Evolutionary conservation across 2,329 filamentous ascomycete species (phyloP).

Genomic region (Calonectria pauciramosa): DNA sequence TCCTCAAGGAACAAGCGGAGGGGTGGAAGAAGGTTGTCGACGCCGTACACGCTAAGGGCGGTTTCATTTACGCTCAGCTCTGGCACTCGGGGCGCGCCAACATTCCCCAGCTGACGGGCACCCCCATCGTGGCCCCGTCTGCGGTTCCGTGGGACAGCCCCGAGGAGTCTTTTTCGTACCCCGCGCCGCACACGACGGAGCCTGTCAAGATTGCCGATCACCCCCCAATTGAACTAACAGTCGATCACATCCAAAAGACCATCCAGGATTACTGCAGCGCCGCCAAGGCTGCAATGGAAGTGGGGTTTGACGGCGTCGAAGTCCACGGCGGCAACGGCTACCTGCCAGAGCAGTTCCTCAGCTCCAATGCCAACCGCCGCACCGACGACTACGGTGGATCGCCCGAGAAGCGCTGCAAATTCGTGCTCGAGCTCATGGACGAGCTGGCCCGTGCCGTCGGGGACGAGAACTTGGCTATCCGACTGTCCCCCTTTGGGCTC

Average conservation of each 20-base stretch:
- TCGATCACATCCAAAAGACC: constrained; percentile 56
- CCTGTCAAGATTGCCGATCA: constrained; percentile 55
- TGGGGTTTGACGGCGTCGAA: constrained; percentile 63
- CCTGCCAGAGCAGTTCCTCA: constrained; percentile 56
- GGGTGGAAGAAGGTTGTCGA: constrained; percentile 72
- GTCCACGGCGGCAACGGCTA: constrained; percentile 58
- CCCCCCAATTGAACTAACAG: constrained; percentile 51
- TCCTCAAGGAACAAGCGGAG: constrained; percentile 64
- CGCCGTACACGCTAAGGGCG: constrained; percentile 72
- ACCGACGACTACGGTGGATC: constrained; percentile 53
- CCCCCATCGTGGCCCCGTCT: constrained; percentile 53
- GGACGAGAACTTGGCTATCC: constrained; percentile 59
- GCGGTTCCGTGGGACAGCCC: constrained; percentile 61
- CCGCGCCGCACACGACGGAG: constrained; percentile 48
- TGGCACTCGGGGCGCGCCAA: constrained; percentile 60
- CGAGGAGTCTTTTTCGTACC: constrained; percentile 56
- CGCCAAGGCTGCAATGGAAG: constrained; percentile 62
- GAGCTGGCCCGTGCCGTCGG: constrained; percentile 59
- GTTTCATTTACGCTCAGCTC: constrained; percentile 73
- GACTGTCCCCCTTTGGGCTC: constrained; percentile 62
- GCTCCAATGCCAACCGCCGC: constrained; percentile 52
- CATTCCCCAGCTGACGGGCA: constrained; percentile 53
- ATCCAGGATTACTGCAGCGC: constrained; percentile 48
- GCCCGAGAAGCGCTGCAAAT: constrained; percentile 56
- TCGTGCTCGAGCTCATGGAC: constrained; percentile 68